Evolutionary conservation across 495 filamentous ascomycete genomes (phyloP), one percentile per base, ranked within the genome.

Genomic region (Paragyromitra xinjiangensis): DNA sequence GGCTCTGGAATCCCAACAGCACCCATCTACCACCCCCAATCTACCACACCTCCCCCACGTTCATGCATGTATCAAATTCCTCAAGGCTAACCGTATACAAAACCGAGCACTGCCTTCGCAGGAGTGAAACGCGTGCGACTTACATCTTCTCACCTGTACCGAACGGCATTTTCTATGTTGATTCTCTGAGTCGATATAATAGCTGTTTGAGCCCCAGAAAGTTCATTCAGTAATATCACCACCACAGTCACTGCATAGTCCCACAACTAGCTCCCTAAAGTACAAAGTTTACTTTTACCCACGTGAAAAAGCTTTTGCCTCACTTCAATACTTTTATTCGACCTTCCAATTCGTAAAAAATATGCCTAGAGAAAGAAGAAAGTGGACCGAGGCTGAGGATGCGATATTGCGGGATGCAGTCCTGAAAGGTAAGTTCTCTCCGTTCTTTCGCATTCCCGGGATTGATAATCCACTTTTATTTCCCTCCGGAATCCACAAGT

Each of bases 331-430:
- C 16, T 37, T 19, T 22, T 53, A 51, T n/a, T 44, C 39, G 63
- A 59, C 50, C 56, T 39, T 56, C 19, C 58, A 48, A 37, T 26
- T 58, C 22, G 50, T 75, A 58, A 40, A 40, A 40, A 61, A 2
- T 22, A 79, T 79, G 77, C 77, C 77, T 45, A 78, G 81, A 66
- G 70, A 81, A 63, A 80, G 81, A 40, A 82, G 81, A 74, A 82
- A 82, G 68, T 83, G 81, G 81, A 81, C 78, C 48, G 81, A 83
- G 48, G 75, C 66, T n/a, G 81, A 83, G 51, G 81, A 83, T 56
- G 64, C 66, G 42, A 83, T 83, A 64, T 69, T 83, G 45, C 78
- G 80, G 42, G 76, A 83, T 40, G 81, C 80, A 64, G 81, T 82
- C 26, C 73, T 79, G 50, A 83, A 83, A 83, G 78, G 79, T 82